Conservation (phyloP, 495 filamentous ascomycete genomes). For the Penicillium paradoxum region DNA sequence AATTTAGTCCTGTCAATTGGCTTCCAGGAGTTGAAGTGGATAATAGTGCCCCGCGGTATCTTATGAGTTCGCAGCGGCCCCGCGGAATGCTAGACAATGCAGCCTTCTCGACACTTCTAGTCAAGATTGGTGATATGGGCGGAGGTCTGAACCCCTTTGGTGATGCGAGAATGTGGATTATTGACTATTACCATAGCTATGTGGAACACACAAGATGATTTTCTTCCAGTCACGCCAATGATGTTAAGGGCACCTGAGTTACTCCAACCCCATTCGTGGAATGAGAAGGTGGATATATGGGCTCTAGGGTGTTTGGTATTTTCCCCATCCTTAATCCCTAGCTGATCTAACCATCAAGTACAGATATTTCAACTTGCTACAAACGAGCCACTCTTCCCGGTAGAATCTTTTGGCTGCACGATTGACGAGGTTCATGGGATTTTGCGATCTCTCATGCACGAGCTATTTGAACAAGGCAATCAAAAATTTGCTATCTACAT, state of each 20-base stretch:
- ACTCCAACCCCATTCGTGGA: constrained; percentile 9
- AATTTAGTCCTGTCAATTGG: constrained; percentile 20
- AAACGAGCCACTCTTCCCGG: no score
- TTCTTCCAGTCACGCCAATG: constrained; percentile 12
- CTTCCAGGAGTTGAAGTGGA: constrained; percentile 12
- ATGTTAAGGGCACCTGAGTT: constrained; percentile 20
- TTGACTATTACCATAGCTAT: no score
- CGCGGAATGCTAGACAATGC: constrained; percentile 13
- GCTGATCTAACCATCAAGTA: no score
- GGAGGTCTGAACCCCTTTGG: no score
- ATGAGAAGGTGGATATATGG: constrained; percentile 19
- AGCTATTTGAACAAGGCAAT: no score
- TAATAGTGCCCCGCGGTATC: constrained; percentile 17
- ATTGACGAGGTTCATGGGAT: no score
- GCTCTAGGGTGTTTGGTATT: constrained; percentile 21
- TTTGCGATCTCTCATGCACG: no score
- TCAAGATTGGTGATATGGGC: constrained; percentile 24
- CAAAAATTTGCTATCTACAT: no score
- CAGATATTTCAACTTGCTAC: no score
- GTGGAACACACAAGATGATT: neutral
- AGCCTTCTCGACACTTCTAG: constrained; percentile 8
- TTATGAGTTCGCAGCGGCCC: constrained; percentile 14
- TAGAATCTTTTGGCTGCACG: no score
- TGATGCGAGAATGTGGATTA: no score
- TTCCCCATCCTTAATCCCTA: neutral